A percentile compares a stretch with the other conserved stretches of the same genome.
These are phyloP conservation scores for Nakazawaea sp. DNA, from an alignment of 805 yeast genomes.

Conservation along the genomic window DNA sequence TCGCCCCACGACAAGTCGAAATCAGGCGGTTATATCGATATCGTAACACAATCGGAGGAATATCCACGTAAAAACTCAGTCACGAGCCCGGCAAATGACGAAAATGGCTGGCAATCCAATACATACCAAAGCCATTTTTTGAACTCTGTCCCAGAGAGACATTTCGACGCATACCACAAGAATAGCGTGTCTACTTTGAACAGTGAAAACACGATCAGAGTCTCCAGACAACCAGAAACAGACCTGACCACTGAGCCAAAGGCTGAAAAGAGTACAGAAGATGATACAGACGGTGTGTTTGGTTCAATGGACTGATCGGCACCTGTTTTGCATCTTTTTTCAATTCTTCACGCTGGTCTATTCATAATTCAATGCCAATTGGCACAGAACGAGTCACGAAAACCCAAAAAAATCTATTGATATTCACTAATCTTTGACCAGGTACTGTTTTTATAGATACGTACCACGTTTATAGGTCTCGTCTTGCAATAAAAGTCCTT, in stretches of 20 bases:
- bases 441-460: too few relatives aligned
- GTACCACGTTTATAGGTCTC: too few relatives aligned
- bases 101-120: not conserved
- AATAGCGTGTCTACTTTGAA: conserved; percentile 7
- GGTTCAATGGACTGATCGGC: conserved; percentile 30
- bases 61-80: not conserved
- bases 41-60: not conserved
- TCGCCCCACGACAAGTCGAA: too few relatives aligned
- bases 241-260: too few relatives aligned
- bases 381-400: too few relatives aligned
- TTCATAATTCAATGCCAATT: too few relatives aligned
- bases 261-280: conserved; percentile 5
- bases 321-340: too few relatives aligned
- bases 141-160: conserved; percentile 7
- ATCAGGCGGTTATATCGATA: not conserved
- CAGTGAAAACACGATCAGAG: conserved; percentile 13
- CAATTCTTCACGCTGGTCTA: too few relatives aligned
- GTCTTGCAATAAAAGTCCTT: too few relatives aligned
- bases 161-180: not conserved
- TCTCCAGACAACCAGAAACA: too few relatives aligned
- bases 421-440: too few relatives aligned
- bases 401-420: too few relatives aligned
- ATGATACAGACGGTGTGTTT: conserved; percentile 26
- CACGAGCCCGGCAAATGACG: not conserved
- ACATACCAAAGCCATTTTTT: conserved; percentile 1